Base-by-base conservation (phyloP, 768 basidiomycete genomes). In the Obba rivulosa region DNA sequence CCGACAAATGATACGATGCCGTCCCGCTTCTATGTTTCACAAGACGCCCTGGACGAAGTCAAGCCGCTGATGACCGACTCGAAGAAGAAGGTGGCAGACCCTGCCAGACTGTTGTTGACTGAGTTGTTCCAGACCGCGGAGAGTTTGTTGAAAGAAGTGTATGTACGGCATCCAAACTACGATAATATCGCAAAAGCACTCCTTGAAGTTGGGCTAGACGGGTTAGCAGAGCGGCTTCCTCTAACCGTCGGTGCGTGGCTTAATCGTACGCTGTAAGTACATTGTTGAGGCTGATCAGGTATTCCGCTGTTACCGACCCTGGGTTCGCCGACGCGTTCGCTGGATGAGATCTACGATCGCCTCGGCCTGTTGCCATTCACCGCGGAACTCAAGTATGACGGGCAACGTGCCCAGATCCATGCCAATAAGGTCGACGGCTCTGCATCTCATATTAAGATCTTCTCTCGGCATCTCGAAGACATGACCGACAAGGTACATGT, bases 331-430 rank as follows among this genome's bases (percentile, higher is more conserved):
- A 84, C 80, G 38, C 81, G 91, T 22, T 92, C 91, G 21, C 70
- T 96, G 36, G 75, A 82, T 35, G 89, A 92, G 56, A 80, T 94
- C n/a, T 92, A 89, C 59, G 76, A 80, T 39, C 75, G 83, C 7
- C 68, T 92, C 17, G 77, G 76, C 18, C 70, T 74, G 25, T 68
- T 80, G 25, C 76, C 83, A 9, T 96, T 93, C 66, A 75, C 79
- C 14, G 87, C 90, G 25, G 93, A 96, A 68, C 88, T 87, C 62
- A 96, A 95, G 66, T 88, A 93, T 58, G 93, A 96, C 57, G 93
- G 86, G 17, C 87, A 90, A 59, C 77, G 86, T 42, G 89, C 85
- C 17, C 89, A 90, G 64, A 82, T 88, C n/a, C 87, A 89, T 61
- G 84, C 74, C 11, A 59, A 45, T 37, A 63, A 53, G 52, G 60